phyloP scores from a whole-genome alignment of 2,329 filamentous ascomycete species.

The Talaromyces marneffei region DNA sequence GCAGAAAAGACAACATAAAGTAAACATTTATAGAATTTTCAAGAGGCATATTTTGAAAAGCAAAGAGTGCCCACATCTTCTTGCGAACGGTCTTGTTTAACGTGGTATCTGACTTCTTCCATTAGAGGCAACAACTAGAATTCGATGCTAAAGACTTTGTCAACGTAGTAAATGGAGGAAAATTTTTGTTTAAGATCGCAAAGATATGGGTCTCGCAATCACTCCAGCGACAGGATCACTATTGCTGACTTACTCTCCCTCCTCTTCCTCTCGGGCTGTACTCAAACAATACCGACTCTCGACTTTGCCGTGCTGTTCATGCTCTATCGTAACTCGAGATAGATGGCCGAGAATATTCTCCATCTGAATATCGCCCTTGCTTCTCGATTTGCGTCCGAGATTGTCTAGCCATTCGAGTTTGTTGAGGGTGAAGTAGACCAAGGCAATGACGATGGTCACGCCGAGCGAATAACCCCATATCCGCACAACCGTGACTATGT shows the following conservation, averaged over 20 bases:
- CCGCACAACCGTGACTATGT: conserved; percentile 51
- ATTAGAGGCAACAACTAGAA: not conserved
- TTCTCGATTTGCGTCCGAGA: conserved; percentile 44
- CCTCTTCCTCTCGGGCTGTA: conserved; percentile 41
- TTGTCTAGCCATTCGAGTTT: conserved; percentile 42
- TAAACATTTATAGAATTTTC: not conserved
- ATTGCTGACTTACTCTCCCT: conserved; percentile 31
- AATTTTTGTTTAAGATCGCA: too few relatives aligned
- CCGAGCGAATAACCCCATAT: conserved; percentile 49
- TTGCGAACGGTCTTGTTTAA: not conserved
- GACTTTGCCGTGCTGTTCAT: conserved; percentile 43
- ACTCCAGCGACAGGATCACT: not conserved
- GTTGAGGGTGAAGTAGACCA: conserved; percentile 46
- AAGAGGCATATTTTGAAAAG: not conserved
- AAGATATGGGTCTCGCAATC: too few relatives aligned
- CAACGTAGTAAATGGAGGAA: not conserved
- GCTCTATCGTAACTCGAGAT: conserved; percentile 45
- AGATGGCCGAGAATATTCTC: conserved; percentile 48
- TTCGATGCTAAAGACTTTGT: not conserved
- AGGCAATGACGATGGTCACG: conserved; percentile 47
- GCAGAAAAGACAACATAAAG: not conserved
- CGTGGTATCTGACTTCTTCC: not conserved
- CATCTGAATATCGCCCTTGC: conserved; percentile 45
- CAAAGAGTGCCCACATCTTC: not conserved
- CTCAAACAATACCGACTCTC: conserved; percentile 40